Evolutionary conservation across 2,329 filamentous ascomycete species (phyloP), one percentile per base, ranked within the genome.

Genomic region (Plectosphaerella sp.): DNA sequence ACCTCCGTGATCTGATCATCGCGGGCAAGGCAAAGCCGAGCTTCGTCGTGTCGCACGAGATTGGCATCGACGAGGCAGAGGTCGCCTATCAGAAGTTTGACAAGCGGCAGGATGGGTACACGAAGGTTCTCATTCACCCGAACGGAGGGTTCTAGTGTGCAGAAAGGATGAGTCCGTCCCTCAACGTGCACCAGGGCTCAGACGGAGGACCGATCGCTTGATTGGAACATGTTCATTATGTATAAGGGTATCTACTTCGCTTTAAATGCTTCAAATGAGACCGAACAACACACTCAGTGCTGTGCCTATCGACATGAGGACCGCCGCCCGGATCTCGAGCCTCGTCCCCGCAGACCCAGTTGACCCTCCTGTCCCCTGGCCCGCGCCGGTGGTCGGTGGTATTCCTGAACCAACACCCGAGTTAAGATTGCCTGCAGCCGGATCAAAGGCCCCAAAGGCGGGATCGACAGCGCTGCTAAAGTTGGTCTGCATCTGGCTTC

Each of bases 51-150:
- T 83, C 78, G 2, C 83, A 87, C 56, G 82, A 86, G 60, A 80
- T 87, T 52, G 72, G 70, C 10, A 77, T 88, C 20, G 82, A 86
- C 3, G 81, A 84, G 20, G 83, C 81, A 0, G 76, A 78, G 14
- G 65, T 68, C 7, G 82, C 82, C 1, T 87, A 87, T 58, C 75
- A 83, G 46, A 87, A 86, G 63, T 87, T 87, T 59, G 83, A 87
- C 61, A 79, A 81, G 66, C 70, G 83, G 47, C 76, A 84, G 35
- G 83, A 87, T 45, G 84, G 84, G 1, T 87, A 84, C 56, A 86
- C 83, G 12, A 87, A 88, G 68, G 83, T 87, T 12, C 67, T 86
- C 53, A 83, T 87, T 53, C 84, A 86, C 61, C 84, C 83, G 0
- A 87, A 87, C 56, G 83, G 83, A 5, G 64, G 58, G 3, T 65